Evolutionary conservation across 2,329 filamentous ascomycete species (phyloP), one percentile per base, ranked within the genome.

Genomic region (Cordyceps cicadae): DNA sequence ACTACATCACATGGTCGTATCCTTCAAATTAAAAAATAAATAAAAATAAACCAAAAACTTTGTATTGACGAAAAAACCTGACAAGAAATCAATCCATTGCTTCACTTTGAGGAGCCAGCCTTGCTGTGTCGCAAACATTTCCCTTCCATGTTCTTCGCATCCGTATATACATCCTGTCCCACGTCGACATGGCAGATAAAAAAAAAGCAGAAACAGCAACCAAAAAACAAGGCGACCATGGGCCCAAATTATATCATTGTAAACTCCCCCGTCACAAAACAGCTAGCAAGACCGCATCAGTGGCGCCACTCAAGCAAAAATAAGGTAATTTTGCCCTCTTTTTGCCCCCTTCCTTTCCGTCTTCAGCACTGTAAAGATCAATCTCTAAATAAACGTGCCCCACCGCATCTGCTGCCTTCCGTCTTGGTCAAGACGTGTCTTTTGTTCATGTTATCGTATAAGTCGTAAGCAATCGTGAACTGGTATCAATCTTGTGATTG

Each of bases 31-130:
- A 12, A 15, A 46, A 37, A 26, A 39, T 17, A 43, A 26, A 2
- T 24, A 2, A 24, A 24, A 24, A 24, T 24, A 24, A 24, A 24
- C 24, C 24, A 17, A 12, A 45, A 34, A 19, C 6, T 14, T 48
- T 14, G 5, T 43, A 34, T 56, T 19, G 43, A 21, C 19, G 29
- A 29, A 46, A 46, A 21, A 39, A 54, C 12, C 15, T 26, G 19
- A 26, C 29, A 12, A 26, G 19, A 58, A 29, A 24, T 24, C 24
- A 24, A 24, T 24, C 43, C 19, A 58, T 51, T 58, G 45, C 55
- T 49, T 58, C 55, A 58, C 48, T 17, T 32, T 32, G 15, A 58
- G 55, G 55, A 43, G 37, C 55, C 55, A 51, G 55, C 55, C 55
- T 50, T 19, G 19, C 32, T 21, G 43, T 46, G 43, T 24, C 3